phyloP scores from a whole-genome alignment of 306 rosid genomes.

The Sicyos edulis region DNA sequence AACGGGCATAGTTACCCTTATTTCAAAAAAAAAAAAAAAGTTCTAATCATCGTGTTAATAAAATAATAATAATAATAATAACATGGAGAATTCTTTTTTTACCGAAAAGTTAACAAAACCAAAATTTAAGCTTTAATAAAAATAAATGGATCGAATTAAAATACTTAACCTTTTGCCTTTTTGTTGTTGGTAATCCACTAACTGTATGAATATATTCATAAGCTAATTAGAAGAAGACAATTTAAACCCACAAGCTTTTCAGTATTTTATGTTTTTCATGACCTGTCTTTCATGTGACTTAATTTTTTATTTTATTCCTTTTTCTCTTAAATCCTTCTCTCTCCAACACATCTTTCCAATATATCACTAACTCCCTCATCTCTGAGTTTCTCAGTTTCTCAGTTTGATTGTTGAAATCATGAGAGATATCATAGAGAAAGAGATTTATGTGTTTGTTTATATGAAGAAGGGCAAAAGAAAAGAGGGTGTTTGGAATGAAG shows the following conservation, averaged over 20 bases:
- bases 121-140: no score
- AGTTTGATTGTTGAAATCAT: constrained; percentile 24
- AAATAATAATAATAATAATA: no score
- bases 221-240: constrained; percentile 55
- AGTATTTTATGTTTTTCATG: constrained; percentile 37
- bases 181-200: no score
- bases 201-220: no score
- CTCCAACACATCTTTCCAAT: neutral
- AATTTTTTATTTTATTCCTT: neutral
- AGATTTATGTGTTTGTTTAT: constrained; percentile 14
- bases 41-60: no score
- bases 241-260: constrained; percentile 35
- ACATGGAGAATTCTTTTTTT: no score
- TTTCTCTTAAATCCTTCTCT: constrained; percentile 2
- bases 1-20: no score
- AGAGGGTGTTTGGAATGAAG: constrained; percentile 50
- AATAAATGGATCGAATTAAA: no score
- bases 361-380: constrained; percentile 7
- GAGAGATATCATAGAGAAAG: constrained; percentile 24
- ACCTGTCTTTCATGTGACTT: constrained; percentile 49
- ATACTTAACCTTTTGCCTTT: no score
- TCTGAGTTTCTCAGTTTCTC: neutral
- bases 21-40: no score
- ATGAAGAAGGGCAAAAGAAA: constrained; percentile 27
- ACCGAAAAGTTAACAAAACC: no score